Conservation (phyloP, 2,329 filamentous ascomycete species). For the Fusarium cyanostomum region DNA sequence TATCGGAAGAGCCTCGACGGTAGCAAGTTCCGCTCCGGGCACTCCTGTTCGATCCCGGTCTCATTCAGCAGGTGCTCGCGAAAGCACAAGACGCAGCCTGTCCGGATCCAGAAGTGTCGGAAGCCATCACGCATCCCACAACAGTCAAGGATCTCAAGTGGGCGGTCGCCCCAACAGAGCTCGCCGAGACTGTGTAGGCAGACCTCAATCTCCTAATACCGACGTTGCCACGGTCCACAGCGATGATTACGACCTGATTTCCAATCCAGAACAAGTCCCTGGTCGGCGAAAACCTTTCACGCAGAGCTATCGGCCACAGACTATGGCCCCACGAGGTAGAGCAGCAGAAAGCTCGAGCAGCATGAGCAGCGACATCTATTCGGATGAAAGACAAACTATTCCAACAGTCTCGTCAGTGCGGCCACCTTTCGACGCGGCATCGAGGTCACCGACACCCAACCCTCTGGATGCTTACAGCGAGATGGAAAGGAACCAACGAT, state of each 20-base stretch:
- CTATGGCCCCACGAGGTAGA: neutral
- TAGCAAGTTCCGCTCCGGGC: slow-evolving; percentile 42
- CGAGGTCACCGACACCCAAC: slow-evolving; percentile 1
- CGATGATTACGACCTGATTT: slow-evolving; percentile 46
- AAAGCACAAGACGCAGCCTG: neutral
- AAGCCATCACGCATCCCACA: neutral
- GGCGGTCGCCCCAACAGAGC: neutral
- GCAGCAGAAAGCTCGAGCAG: neutral
- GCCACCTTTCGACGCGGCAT: slow-evolving; percentile 8
- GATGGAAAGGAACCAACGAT: too few species aligned
- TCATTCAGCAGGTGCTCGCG: neutral
- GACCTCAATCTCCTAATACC: slow-evolving; percentile 39
- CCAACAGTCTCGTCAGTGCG: slow-evolving; percentile 35
- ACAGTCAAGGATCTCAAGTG: neutral
- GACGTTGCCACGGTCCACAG: slow-evolving; percentile 50
- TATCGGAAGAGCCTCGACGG: slow-evolving; percentile 49
- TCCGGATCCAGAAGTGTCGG: neutral
- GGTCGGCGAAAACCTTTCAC: neutral
- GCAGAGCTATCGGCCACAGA: neutral
- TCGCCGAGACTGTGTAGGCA: neutral
- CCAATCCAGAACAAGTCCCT: neutral
- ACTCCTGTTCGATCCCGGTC: slow-evolving; percentile 12
- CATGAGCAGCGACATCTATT: slow-evolving; percentile 7
- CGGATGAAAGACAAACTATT: slow-evolving; percentile 11
- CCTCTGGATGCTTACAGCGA: neutral